These are phyloP conservation scores for Prunus dulcis DNA, from an alignment of 306 rosid species.

Conservation along the genomic window DNA sequence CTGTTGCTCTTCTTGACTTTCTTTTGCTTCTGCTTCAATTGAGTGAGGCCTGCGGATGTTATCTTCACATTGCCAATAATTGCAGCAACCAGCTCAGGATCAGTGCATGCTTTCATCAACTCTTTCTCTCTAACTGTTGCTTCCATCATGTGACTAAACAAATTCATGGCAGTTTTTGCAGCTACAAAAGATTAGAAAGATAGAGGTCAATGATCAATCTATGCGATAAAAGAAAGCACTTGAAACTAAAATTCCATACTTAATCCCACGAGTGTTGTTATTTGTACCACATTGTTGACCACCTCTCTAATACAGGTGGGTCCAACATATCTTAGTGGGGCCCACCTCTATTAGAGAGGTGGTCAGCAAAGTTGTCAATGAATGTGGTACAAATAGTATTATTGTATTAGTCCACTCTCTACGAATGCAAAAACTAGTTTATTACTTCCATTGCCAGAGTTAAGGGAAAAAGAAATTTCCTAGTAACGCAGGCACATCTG, in stretches of 20 bases:
- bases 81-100: constrained; percentile 84
- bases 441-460: too few species aligned
- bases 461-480: neutral
- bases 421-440: neutral
- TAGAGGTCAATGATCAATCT: too few species aligned
- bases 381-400: too few species aligned
- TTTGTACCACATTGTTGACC: too few species aligned
- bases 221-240: neutral
- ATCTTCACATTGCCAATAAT: constrained; percentile 82
- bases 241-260: neutral
- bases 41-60: constrained; percentile 86
- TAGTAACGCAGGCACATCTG: neutral
- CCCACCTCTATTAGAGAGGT: too few species aligned
- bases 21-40: constrained; percentile 92
- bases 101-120: constrained; percentile 95
- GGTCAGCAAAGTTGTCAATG: too few species aligned
- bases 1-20: constrained; percentile 74
- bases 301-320: too few species aligned
- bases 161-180: constrained; percentile 87
- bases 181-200: constrained; percentile 31
- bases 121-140: constrained; percentile 84
- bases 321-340: too few species aligned
- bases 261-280: too few species aligned
- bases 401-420: neutral
- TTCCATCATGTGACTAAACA: constrained; percentile 92